Evolutionary conservation across 352 stramenopile species (phyloP), one percentile per base, ranked within the genome.

Genomic region (Phytophthora nicotianae): DNA sequence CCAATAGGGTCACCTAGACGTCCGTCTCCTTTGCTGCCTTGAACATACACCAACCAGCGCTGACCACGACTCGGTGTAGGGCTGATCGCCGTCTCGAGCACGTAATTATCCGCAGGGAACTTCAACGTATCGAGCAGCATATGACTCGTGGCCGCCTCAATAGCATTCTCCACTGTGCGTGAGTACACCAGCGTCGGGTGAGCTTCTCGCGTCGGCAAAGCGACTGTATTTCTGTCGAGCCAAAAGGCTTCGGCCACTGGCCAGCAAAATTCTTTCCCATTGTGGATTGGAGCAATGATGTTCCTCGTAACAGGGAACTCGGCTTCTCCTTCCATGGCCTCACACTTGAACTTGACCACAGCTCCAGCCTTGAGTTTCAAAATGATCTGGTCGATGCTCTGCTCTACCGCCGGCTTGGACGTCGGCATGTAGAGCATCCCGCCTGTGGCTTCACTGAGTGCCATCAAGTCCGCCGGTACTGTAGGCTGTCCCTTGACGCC

Each of bases 121-220:
- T 94, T 94, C 56, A 96, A 81, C 37, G 84, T 95, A 58, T 96
- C 88, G 6, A 96, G 63, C 33, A 95, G 64, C 85, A 96, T 95
- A 59, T 92, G 83, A 65, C 87, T 95, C 20, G 85, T 95, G 7
- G 86, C 88, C 4, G 78, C 80, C 52, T 96, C 88, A 11, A 93
- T 90, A 1, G 83, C 83, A 16, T 79, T 82, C 58, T 96, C 88
- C 3, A 91, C 81, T 1, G 80, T 88, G 14, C 88, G 70, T 0
- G 71, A 75, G 50, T 79, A 95, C 43, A 89, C 74, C 7, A 96
- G 65, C 37, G 75, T 86, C 1, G 88, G 88, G 32, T 96, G 88
- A 4, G 88, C 86, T 27, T 95, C 86, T 1, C 88, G 75, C 13
- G 84, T 79, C 0, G 80, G 83, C 33, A 96, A 42, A n/a, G 79